phyloP scores from a whole-genome alignment of 2,329 filamentous ascomycete genomes.

The Sporothrix phasma region DNA sequence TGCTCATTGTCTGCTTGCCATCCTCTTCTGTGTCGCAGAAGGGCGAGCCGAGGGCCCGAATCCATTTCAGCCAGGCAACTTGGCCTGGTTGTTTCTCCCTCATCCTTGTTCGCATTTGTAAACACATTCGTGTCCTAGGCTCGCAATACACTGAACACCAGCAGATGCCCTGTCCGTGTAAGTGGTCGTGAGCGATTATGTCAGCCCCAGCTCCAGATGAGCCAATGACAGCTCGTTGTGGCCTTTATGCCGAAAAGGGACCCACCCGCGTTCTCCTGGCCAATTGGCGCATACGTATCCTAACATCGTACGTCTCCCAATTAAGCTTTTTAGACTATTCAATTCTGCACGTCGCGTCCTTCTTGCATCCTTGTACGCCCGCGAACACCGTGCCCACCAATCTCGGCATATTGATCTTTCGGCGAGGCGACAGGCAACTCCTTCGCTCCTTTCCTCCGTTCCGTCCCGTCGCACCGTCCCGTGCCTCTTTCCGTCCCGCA shows the following conservation, averaged over 20 bases:
- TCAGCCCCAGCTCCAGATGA: neutral
- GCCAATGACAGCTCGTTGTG: neutral
- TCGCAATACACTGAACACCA: no score
- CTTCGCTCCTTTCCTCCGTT: neutral
- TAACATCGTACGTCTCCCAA: neutral
- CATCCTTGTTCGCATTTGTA: neutral
- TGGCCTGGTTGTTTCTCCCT: neutral
- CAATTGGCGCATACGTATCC: slow-evolving; percentile 2
- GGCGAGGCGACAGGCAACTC: neutral
- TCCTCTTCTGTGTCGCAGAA: neutral
- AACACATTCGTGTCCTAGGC: no score
- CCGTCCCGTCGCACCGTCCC: neutral
- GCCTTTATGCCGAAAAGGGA: neutral
- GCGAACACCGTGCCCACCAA: neutral
- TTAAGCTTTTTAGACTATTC: neutral
- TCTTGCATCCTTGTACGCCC: neutral
- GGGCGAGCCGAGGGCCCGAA: neutral
- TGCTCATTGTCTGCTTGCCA: neutral
- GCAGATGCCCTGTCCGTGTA: neutral
- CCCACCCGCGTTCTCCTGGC: no score
- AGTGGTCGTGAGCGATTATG: neutral
- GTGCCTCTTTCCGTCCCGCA: neutral
- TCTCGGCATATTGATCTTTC: neutral
- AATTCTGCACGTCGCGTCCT: neutral
- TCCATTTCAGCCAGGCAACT: neutral